Evolutionary conservation across 2,329 filamentous ascomycete species (phyloP), one percentile per base, ranked within the genome.

Genomic region (Talaromyces albobiverticillius): DNA sequence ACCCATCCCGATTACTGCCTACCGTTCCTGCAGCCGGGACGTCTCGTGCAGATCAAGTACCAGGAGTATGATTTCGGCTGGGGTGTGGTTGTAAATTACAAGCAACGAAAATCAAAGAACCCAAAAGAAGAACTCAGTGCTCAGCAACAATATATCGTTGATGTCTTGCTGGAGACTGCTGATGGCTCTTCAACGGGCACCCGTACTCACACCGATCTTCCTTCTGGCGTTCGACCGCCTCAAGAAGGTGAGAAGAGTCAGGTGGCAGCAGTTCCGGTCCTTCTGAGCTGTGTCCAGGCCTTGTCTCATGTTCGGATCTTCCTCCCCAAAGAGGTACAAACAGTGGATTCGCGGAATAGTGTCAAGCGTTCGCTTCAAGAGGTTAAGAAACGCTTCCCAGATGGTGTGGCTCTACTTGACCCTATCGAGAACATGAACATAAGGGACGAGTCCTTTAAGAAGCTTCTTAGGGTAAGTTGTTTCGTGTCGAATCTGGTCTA

Each of bases 341-440:
- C 81, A 2, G 71, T 79, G 3, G 80, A 87, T n/a, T 83, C 90
- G 46, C 83, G 86, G 54, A 88, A 88, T 60, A 82, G 79, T 1
- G 79, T 88, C 29, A 80, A 82, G 52, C 89, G 87, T 65, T 73
- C 81, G 3, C 73, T 97, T 25, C 81, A 84, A 40, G 93, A 97
- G 71, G 86, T 95, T 14, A 83, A 89, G 71, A 85, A 85, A 61
- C 86, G 94, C 23, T 97, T 99, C 75, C 91, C 92, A 0, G 94
- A 99, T 66, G 94, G 94, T 3, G 77, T 99, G 54, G 88, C 94
- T 3, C 80, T 92, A 6, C 76, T 99, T 16, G 94, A 99, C 65
- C 94, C 94, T 0, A 87, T 99, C 36, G 92, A 97, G 71, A 92
- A 96, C 67, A 97, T 99, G 94, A 83, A 85, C 25, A 97, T 99